phyloP scores from a whole-genome alignment of 2,329 filamentous ascomycete genomes.

The Microascus cirrosus region DNA sequence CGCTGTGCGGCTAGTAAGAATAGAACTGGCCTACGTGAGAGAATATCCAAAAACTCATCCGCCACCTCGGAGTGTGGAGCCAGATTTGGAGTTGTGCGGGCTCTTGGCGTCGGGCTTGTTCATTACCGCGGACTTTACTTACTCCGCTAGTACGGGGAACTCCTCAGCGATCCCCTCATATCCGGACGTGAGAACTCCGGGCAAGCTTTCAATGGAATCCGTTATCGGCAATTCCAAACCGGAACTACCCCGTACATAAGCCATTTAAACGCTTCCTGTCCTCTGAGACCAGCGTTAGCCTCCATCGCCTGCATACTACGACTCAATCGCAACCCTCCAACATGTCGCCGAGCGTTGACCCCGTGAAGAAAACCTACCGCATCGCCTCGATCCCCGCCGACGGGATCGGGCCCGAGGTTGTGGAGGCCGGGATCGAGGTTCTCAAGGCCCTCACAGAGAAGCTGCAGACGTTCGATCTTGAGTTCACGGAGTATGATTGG shows the following conservation, averaged over 20 bases:
- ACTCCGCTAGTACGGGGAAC: not conserved
- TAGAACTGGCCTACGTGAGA: too few species aligned
- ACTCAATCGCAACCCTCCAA: not conserved
- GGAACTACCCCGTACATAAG: not conserved
- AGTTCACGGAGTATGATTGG: conserved; percentile 56
- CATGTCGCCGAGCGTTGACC: not conserved
- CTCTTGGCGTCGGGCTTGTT: too few species aligned
- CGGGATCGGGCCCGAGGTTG: conserved; percentile 54
- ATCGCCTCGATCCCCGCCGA: conserved; percentile 53
- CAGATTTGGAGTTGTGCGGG: too few species aligned
- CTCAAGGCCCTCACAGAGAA: conserved; percentile 40
- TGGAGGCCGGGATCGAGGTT: conserved; percentile 47
- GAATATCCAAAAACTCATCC: too few species aligned
- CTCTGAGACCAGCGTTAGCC: too few species aligned
- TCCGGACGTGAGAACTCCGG: not conserved
- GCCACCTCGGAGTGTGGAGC: too few species aligned
- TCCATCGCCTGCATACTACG: not conserved
- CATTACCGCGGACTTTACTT: not conserved
- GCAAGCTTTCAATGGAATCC: not conserved
- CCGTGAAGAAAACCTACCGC: conserved; percentile 24
- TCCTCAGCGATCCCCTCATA: not conserved
- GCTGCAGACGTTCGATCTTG: conserved; percentile 45
- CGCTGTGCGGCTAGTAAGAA: too few species aligned
- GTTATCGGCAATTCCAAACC: not conserved
- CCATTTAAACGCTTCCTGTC: not conserved